Percentiles rank a stretch among this genome's conserved stretches.
Evolutionary conservation across 176 grass and related monocot species (phyloP).

Genomic region (Pharus latifolius): DNA sequence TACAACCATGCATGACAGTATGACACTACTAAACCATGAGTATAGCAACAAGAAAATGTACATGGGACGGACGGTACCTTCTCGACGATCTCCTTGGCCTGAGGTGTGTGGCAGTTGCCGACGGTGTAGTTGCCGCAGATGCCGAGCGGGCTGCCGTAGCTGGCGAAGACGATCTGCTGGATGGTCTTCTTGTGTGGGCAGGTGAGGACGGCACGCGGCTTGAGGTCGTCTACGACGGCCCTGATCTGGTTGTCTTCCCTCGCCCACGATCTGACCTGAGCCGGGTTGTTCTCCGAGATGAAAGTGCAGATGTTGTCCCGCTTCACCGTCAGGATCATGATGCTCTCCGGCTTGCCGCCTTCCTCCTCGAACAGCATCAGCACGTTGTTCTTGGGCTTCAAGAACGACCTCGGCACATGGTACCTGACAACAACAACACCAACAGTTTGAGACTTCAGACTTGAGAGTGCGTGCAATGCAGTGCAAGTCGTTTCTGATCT

Average conservation of each 20-base stretch:
- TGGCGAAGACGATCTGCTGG: slow-evolving; percentile 62
- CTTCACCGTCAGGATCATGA: slow-evolving; percentile 73
- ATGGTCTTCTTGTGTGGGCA: slow-evolving; percentile 64
- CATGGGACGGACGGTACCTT: slow-evolving; percentile 32
- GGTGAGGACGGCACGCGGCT: slow-evolving; percentile 21
- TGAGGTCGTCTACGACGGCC: slow-evolving; percentile 17
- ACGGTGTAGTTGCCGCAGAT: slow-evolving; percentile 74
- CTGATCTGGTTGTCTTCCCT: slow-evolving; percentile 39
- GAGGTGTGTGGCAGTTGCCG: slow-evolving; percentile 58
- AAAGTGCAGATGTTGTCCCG: slow-evolving; percentile 92
- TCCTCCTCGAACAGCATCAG: slow-evolving; percentile 76
- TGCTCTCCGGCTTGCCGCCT: slow-evolving; percentile 40
- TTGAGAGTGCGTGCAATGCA: not conserved
- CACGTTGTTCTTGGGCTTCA: slow-evolving; percentile 47
- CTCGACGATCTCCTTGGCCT: slow-evolving; percentile 30
- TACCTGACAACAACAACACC: slow-evolving; percentile 4
- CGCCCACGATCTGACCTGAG: slow-evolving; percentile 41
- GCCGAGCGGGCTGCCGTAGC: slow-evolving; percentile 71
- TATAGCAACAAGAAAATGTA: not conserved
- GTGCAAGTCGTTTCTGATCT: not conserved
- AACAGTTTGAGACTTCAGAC: not conserved
- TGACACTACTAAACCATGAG: not conserved
- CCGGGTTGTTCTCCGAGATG: slow-evolving; percentile 55
- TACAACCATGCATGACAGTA: not conserved
- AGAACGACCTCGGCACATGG: slow-evolving; percentile 46